Base-by-base conservation (phyloP, 2,329 filamentous ascomycete genomes). In the Phialemonium atrogriseum region DNA sequence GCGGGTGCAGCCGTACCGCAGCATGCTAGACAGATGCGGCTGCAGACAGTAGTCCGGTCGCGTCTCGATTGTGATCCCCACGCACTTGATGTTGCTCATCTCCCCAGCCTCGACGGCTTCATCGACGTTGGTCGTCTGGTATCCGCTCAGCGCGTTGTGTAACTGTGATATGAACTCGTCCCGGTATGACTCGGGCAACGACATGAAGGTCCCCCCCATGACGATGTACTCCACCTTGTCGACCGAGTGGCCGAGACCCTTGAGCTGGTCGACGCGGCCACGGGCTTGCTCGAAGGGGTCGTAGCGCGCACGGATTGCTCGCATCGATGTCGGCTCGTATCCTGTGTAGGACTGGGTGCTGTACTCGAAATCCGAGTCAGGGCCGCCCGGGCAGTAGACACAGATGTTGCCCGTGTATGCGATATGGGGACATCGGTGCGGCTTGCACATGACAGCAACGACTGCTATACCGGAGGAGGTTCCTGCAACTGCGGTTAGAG, bases 221-320 rank as follows among this genome's bases (percentile, higher is more conserved):
- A 98, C 94, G 52, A 98, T 98, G 58, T 96, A 98, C 64, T 98
- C 91, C 15, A 98, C 91, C 58, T 98, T 98, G 63, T 98, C 91
- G 28, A 98, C 91, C 27, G 86, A 94, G 58, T 98, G 91, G 1
- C 91, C 91, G 0, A 98, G 70, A 2, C 85, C 84, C 58, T 94
- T 93, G 52, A 98, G 86, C 62, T 98, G 91, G 48, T 98, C 93
- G 5, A 98, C 89, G 45, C 91, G 78, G 24, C 91, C 91, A 54
- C 91, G 74, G 11, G 91, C 91, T 64, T 98, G 91, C 59, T 98
- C 91, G 47, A 95, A 98, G 0, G 91, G 91, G 51, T 98, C 93
- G 53, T 98, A 98, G 30, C 93, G 78, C 19, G 91, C 91, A 40
- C 93, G 81, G 45, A 98, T 98, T 30, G 91, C 91, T 47, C 91